Evolutionary conservation across 2,329 filamentous ascomycete species (phyloP), one percentile per base, ranked within the genome.

Genomic region (Zymoseptoria tritici): DNA sequence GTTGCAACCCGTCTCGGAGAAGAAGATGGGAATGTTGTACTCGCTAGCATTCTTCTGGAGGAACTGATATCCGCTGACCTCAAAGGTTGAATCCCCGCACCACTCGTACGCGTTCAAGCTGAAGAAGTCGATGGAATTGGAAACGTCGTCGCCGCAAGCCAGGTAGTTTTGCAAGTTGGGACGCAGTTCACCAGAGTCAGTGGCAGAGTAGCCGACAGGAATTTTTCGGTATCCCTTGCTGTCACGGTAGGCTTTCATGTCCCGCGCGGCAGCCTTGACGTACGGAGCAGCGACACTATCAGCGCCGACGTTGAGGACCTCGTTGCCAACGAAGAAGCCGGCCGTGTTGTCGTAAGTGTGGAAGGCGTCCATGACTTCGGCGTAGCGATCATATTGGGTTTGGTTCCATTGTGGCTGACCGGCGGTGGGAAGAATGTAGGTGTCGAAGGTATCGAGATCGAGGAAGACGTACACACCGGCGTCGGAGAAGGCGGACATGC

Each of bases 1-100:
- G 71, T 89, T 92, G 81, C 91, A 96, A 60, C 91, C 91, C 2
- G 90, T 94, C 76, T 96, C 91, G 36, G 89, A 92, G 76, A 96
- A 90, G 80, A 91, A 92, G 68, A 94, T 90, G 20, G 90, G 91
- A n/a, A 95, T 85, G 53, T 85, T 87, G 74, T 91, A 92, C 67
- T 83, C 75, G 46, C 81, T 81, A 5, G 88, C 85, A 64, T 88
- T 85, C 57, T 79, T 74, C 72, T 91, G 81, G 26, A 95, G 83
- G 63, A 79, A 79, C 53, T 78, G 71, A 76, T 96, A 96, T 59
- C 89, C 90, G 2, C 90, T 85, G 19, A 71, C 78, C 24, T 59
- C 49, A 54, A 57, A 66, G n/a, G 63, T 62, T 19, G 62, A 57
- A 7, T 67, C 55, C 20, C 65, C 65, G 58, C 65, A 67, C 67